Evolutionary conservation across 441 rosid species (phyloP).

Genomic region (Cnidoscolus chayamansa): DNA sequence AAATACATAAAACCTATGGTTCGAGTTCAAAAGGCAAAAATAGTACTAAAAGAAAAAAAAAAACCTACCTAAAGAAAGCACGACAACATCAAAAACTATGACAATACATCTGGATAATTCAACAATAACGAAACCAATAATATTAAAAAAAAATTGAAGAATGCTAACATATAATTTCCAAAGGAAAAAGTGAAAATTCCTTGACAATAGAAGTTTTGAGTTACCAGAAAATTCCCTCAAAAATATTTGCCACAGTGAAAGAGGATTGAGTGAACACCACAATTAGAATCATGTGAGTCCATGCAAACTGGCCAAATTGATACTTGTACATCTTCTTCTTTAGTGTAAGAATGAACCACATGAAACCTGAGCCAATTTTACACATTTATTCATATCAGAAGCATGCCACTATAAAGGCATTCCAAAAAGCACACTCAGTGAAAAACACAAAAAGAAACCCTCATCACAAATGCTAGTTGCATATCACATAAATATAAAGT

Average conservation of each 20-base stretch:
- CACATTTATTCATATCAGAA: constrained; percentile 15
- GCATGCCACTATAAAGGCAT: not conserved
- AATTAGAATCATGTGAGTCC: constrained; percentile 93
- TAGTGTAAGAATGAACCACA: constrained; percentile 84
- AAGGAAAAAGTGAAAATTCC: not conserved
- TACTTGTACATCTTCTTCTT: constrained; percentile 97
- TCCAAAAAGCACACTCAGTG: not conserved
- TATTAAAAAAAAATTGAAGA: not conserved
- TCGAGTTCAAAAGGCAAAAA: not conserved
- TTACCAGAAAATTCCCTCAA: constrained; percentile 94
- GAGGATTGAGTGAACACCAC: constrained; percentile 89
- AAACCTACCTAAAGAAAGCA: not conserved
- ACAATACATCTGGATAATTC: not conserved
- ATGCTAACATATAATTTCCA: not conserved
- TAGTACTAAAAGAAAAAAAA: not conserved
- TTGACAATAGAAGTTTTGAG: not conserved
- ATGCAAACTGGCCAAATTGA: constrained; percentile 91
- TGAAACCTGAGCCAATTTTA: constrained; percentile 51
- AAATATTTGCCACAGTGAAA: constrained; percentile 85
- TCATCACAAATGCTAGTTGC: not conserved
- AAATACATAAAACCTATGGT: too few species aligned
- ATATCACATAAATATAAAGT: not conserved
- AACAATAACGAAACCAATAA: not conserved
- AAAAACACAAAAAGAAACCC: constrained; percentile 9
- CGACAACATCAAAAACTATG: not conserved